Evolutionary conservation across 768 basidiomycete genomes (phyloP), one percentile per base, ranked within the genome.

Genomic region (Calocybe cyanea): DNA sequence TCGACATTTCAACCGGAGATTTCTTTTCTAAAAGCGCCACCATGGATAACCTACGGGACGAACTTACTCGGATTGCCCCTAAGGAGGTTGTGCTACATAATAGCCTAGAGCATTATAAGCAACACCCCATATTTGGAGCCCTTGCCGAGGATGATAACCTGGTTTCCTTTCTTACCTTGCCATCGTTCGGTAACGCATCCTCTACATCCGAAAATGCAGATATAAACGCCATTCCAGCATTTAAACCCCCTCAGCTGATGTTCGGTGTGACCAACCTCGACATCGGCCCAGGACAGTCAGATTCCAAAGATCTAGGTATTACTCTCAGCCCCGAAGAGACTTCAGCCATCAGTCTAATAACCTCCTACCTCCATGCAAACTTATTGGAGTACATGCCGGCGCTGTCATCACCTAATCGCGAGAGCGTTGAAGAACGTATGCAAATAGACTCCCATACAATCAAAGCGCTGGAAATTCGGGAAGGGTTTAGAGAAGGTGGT

Each of bases 1-100:
- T 90, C 19, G 94, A 98, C 59, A 80, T 96, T 14, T 93, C 94
- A 11, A 96, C 93, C 0, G 91, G 92, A 49, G 93, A 95, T 58
- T 91, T 95, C 63, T 92, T 87, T 63, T 84, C 87, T 9, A 88
- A 88, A 52, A 61, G 64, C 5, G 73, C 78, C 9, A 63, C 70
- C 2, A 38, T 73, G 13, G 78, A 79, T 18, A 68, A 61, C 32
- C 64, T 98, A 23, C 78, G 80, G 43, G 92, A 96, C 57, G 87
- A 95, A 50, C 69, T 98, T 19, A 81, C 81, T 7, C 80, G 92
- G 17, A 85, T 96, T 35, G 68, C 67, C 24, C 94, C 94, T 4
- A 78, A 78, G 41, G 93, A 97, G 64, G 77, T 96, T 36, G 83
- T 96, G 37, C 75, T 95, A 3, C 58, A 79, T 20, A 56, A 68